These are phyloP conservation scores for Paradendryphiella salina DNA, from an alignment of 2,329 filamentous ascomycete genomes.

Conservation along the genomic window DNA sequence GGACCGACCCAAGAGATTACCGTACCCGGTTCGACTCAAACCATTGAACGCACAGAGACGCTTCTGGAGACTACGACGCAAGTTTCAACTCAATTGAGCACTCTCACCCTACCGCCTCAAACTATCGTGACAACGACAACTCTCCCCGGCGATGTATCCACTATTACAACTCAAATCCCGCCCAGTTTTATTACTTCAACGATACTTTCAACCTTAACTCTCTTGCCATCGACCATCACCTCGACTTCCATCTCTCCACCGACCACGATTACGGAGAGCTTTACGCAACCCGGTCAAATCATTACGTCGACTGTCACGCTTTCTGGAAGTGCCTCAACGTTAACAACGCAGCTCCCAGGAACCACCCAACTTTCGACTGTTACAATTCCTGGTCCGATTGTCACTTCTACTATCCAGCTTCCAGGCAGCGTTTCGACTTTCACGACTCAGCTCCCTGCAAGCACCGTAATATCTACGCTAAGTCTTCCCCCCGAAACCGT, in stretches of 20 bases:
- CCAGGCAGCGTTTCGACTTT: slow-evolving; percentile 5
- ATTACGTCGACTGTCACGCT: slow-evolving; percentile 3
- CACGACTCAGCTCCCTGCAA: slow-evolving; percentile 7
- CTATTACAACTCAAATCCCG: slow-evolving; percentile 21
- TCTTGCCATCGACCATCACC: slow-evolving; percentile 10
- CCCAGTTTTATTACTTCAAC: slow-evolving; percentile 25
- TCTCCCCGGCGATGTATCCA: slow-evolving; percentile 15
- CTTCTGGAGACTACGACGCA: slow-evolving; percentile 19
- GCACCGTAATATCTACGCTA: slow-evolving; percentile 13
- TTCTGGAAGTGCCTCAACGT: background rate
- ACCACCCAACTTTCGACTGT: slow-evolving; percentile 6
- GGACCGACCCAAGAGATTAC: slow-evolving; percentile 3
- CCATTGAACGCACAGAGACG: slow-evolving; percentile 10
- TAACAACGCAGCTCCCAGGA: too few relatives aligned
- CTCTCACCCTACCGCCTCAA: slow-evolving; percentile 21
- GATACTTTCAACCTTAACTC: slow-evolving; percentile 24
- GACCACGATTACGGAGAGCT: slow-evolving; percentile 9
- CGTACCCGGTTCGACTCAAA: slow-evolving; percentile 11
- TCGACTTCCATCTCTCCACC: slow-evolving; percentile 8
- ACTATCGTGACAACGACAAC: slow-evolving; percentile 25
- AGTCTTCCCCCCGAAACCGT: slow-evolving; percentile 21
- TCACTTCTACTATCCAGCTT: slow-evolving; percentile 21
- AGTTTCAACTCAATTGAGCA: slow-evolving; percentile 25
- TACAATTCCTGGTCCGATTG: slow-evolving; percentile 21
- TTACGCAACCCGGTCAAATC: slow-evolving; percentile 13